Evolutionary conservation across 2,329 filamentous ascomycete genomes (phyloP).

Genomic region (Fusarium protoensiforme): DNA sequence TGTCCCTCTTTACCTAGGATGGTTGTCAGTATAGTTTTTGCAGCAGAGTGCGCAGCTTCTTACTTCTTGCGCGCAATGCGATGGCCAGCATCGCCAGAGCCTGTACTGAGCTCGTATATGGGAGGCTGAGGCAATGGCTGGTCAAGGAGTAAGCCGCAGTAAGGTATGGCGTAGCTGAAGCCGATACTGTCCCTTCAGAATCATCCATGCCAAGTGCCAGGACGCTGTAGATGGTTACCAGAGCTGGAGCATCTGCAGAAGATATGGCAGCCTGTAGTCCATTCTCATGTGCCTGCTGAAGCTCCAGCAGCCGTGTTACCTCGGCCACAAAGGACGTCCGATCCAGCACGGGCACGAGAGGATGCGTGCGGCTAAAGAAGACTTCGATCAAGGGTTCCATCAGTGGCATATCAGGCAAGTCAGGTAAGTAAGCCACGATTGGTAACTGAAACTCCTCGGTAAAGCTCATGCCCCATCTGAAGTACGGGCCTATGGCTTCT

Average conservation of each 20-base stretch:
- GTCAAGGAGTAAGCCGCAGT: slow-evolving; percentile 30
- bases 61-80: slow-evolving; percentile 31
- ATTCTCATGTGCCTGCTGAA: slow-evolving; percentile 19
- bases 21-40: background rate
- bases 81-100: slow-evolving; percentile 29
- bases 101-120: slow-evolving; percentile 35
- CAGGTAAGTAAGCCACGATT: slow-evolving; percentile 19
- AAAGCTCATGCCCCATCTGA: slow-evolving; percentile 37
- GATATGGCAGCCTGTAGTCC: slow-evolving; percentile 24
- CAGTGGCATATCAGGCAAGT: slow-evolving; percentile 22
- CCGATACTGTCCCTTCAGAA: slow-evolving; percentile 14
- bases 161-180: slow-evolving; percentile 20
- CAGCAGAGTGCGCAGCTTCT: background rate
- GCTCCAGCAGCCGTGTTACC: slow-evolving; percentile 23
- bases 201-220: slow-evolving; percentile 34
- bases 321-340: slow-evolving; percentile 29
- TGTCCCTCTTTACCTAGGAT: slow-evolving; percentile 34
- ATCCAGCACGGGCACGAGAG: slow-evolving; percentile 30
- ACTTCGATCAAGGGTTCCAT: slow-evolving; percentile 35
- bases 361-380: slow-evolving; percentile 36
- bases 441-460: slow-evolving; percentile 32
- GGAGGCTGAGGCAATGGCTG: slow-evolving; percentile 28
- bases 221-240: slow-evolving; percentile 27
- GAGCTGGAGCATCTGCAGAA: slow-evolving; percentile 16
- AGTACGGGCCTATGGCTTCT: slow-evolving; percentile 29